Base-by-base conservation (phyloP, 768 basidiomycete species). In the Dentipellis fragilis region DNA sequence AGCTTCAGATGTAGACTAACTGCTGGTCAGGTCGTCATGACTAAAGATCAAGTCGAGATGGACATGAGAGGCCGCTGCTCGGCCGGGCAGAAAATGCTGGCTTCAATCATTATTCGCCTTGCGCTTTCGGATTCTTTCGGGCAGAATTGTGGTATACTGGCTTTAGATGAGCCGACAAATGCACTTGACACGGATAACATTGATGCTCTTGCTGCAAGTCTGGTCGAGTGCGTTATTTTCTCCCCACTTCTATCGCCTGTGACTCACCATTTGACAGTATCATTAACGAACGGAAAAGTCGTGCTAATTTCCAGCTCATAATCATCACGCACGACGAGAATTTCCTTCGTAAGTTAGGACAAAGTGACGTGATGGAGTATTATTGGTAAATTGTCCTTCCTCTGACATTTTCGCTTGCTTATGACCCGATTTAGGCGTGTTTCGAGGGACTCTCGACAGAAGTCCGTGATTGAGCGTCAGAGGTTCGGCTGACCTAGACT, bases 11-110 rank as follows among this genome's bases (percentile, higher is more conserved):
- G 29, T 29, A 6, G 48, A 23, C 38, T 34, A 55, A 54, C 47
- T 56, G 51, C 19, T 17, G 34, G 38, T 47, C 37, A 95, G 93
- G 93, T 97, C 57, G 95, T 98, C 61, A 98, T 99, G 95, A 91
- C 88, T 52, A 99, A 99, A 73, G 94, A 97, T 67, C 89, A 93
- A 65, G 94, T 97, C 7, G 95, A 98, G 71, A 93, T 99, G 89
- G 96, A 98, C 71, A 99, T 99, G 96, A 85, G 96, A 55, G 96
- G 96, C 22, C 83, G 96, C 59, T 99, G 96, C 71, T 93, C 90
- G 14, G 96, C 96, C 1, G 96, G 96, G 0, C 96, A 99, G 72
- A 99, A 99, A 73, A 97, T 98, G 80, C 74, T 99, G 57, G 96
- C 95, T 10, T 94, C 91, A 19, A 97, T 98, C 69, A 92, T 98